A percentile compares a stretch with the other conserved stretches of the same genome.
These are phyloP conservation scores for Tetrapisispora pingtungensis DNA, from an alignment of 805 yeast species.

Conservation along the genomic window DNA sequence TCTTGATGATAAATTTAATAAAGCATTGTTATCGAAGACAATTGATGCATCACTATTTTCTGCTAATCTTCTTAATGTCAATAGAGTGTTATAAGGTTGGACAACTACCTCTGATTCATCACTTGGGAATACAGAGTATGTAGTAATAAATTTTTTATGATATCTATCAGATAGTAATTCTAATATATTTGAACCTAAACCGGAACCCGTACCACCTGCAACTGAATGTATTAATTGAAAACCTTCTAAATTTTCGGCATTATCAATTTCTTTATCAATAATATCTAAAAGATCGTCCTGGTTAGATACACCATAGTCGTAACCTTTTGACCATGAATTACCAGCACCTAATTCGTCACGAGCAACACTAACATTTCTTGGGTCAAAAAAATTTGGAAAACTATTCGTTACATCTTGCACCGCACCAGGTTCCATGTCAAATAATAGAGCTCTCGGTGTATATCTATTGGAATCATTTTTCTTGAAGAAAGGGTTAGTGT, in stretches of 20 bases:
- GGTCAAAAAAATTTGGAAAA: constrained; percentile 62
- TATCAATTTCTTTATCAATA: constrained; percentile 83
- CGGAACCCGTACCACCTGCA: constrained; percentile 98
- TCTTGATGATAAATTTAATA: constrained; percentile 59
- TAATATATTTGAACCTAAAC: constrained; percentile 74
- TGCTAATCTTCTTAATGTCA: constrained; percentile 71
- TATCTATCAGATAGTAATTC: constrained; percentile 74
- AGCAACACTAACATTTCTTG: constrained; percentile 69
- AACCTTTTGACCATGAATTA: constrained; percentile 92
- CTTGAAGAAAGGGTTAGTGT: constrained; percentile 76
- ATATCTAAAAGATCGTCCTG: constrained; percentile 70
- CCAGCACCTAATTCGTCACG: constrained; percentile 91
- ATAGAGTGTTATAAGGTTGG: constrained; percentile 86
- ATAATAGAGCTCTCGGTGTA: constrained; percentile 77
- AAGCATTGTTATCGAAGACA: constrained; percentile 86
- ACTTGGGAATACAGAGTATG: constrained; percentile 80
- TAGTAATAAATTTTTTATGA: constrained; percentile 71
- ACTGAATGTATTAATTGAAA: constrained; percentile 89
- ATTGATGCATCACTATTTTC: constrained; percentile 78
- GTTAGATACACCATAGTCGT: constrained; percentile 56
- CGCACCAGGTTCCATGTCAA: constrained; percentile 89
- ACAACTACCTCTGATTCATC: constrained; percentile 91
- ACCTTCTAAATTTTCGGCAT: constrained; percentile 80
- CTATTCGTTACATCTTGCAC: constrained; percentile 49
- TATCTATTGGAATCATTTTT: constrained; percentile 64